Evolutionary conservation across 345 rosid species (phyloP).

Genomic region (Populus nigra): DNA sequence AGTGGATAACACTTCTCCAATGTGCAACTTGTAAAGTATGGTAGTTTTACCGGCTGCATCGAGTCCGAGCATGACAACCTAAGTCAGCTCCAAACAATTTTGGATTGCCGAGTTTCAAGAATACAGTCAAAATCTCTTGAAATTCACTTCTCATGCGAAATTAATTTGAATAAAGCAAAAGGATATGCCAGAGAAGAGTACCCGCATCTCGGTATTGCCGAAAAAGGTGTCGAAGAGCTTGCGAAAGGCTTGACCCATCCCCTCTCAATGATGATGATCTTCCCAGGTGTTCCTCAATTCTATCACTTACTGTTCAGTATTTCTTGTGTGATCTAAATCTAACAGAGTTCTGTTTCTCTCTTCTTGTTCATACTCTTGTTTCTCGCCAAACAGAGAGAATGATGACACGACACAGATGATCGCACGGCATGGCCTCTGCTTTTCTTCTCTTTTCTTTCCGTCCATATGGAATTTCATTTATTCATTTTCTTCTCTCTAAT

Average conservation of each 20-base stretch:
- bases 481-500: no score
- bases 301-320: no score
- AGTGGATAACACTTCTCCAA: slow-evolving; percentile 94
- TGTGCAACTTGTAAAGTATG: slow-evolving; percentile 90
- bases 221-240: slow-evolving; percentile 86
- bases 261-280: no score
- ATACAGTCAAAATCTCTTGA: not conserved
- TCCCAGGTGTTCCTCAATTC: no score
- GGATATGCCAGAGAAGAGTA: slow-evolving; percentile 13
- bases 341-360: no score
- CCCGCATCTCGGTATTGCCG: slow-evolving; percentile 93
- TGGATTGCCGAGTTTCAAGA: not conserved
- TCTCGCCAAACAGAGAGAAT: no score
- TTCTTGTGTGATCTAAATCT: no score
- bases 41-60: slow-evolving; percentile 99
- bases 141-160: not conserved
- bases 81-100: slow-evolving; percentile 24
- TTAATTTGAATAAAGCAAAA: not conserved
- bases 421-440: no score
- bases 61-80: slow-evolving; percentile 98
- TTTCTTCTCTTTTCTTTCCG: no score
- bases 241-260: slow-evolving; percentile 85
- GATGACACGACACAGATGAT: no score
- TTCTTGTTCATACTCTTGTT: no score
- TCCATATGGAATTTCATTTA: no score